Base-by-base conservation (phyloP, 192 early-diverging fungal genomes). In the Backusella mclennaniae region DNA sequence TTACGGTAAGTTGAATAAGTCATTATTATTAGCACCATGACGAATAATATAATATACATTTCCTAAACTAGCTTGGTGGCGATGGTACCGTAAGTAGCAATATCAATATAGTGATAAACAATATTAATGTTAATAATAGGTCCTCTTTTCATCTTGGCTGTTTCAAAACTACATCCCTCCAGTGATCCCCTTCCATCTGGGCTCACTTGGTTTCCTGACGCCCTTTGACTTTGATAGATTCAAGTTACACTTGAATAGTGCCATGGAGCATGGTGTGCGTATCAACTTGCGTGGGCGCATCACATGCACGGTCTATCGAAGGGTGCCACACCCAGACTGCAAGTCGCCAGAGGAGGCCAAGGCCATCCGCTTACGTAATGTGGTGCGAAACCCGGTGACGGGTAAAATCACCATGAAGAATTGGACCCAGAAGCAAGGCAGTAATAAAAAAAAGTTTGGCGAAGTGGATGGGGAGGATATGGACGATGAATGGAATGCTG, bases 171-270 rank as follows among this genome's bases (percentile, higher is more conserved):
- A 89, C 26, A 96, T 98, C 38, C 97, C 97, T 38, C 96, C 97
- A 0, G 92, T 98, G n/a, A 88, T 99, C 31, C 91, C 97, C 1
- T 97, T 99, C 85, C 93, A 96, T 76, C 81, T 97, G 33, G 97
- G 97, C 4, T 97, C 96, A 39, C 82, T 99, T 39, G 97, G 97
- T 17, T 99, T 99, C 67, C 78, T 99, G 53, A 98, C 97, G 0
- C 93, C 95, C 2, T 98, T 98, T 79, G 88, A 95, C 75, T 92
- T 93, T 73, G 83, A 83, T 8, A 84, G 90, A 42, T 91, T 90
- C 66, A 76, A 87, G 3, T 39, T 87, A 2, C 87, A 90, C 42
- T 77, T 97, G 5, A 17, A 14, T 3, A 69, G 29, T 26, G 75
- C 75, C 5, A 78, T 78, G 74, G 85, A 88, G 49, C 77, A 89